Evolutionary conservation across 2,329 filamentous ascomycete species (phyloP), one percentile per base, ranked within the genome.

Genomic region (Blastomyces percursus): DNA sequence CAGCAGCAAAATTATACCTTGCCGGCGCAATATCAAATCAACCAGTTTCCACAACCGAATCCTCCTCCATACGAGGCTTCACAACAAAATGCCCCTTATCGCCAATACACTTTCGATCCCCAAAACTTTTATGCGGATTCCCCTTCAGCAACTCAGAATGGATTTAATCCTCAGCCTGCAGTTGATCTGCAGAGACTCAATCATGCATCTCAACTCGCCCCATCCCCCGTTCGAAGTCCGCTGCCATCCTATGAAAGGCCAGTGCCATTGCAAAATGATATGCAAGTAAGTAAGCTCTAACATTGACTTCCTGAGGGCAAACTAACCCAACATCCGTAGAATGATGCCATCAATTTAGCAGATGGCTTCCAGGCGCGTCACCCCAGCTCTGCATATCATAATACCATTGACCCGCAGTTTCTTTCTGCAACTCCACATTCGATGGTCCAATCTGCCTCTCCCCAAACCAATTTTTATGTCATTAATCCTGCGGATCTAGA

Each of bases 381-480:
- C 21, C 63, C 65, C 3, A 65, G 62, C 54, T 64, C 71, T 19
- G 61, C 65, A 16, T 71, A 69, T 52, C 71, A 74, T 61, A 72
- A 70, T 40, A 76, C 75, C 4, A 77, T 77, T 56, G 72, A 77
- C 58, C 75, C 75, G 0, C 74, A 75, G 40, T 77, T 73, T 48
- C 69, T 77, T 6, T 72, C 71, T 32, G 63, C 71, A 9, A 46
- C 69, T 5, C 69, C 69, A 42, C 68, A 73, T 59, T 59, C 66
- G 9, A 59, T 62, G 19, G 35, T 62, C 4, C 63, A 60, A 48
- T 62, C 64, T 3, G 57, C 60, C 11, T 62, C 64, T 32, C 14
- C 60, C 5, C 64, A 64, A 48, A 35, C 38, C 38, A 61, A 64
- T 55, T 57, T 64, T 16, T 65, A 63, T 62, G 52, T 63, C 19